Percentiles rank a stretch among this genome's conserved stretches.
Conservation (phyloP, 805 yeast species). For the Candida cerambycidarum region DNA sequence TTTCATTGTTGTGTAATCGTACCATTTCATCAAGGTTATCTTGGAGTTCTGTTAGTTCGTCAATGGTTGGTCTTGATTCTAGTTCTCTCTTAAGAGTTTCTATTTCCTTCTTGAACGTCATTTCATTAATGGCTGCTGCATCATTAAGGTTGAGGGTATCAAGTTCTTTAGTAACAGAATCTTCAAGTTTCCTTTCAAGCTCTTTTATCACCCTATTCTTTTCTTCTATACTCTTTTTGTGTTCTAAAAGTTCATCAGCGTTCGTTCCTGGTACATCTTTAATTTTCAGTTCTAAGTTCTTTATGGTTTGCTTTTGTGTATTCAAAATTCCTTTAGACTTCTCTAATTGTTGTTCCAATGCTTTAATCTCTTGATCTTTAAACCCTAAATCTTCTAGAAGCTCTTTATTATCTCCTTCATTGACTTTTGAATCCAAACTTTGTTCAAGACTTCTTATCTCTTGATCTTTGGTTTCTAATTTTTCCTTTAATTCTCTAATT, state of each 20-base stretch:
- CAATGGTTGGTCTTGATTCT: slow-evolving; percentile 39
- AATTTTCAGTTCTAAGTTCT: slow-evolving; percentile 3
- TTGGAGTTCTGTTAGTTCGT: slow-evolving; percentile 45
- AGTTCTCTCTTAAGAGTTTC: slow-evolving; percentile 32
- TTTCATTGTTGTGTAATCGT: slow-evolving; percentile 34
- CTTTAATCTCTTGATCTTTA: slow-evolving; percentile 17
- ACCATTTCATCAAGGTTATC: slow-evolving; percentile 44
- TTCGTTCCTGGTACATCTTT: neutral
- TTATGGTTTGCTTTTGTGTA: slow-evolving; percentile 14
- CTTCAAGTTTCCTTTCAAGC: slow-evolving; percentile 14
- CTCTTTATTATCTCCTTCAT: neutral
- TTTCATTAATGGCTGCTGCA: slow-evolving; percentile 14
- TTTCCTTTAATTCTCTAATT: slow-evolving; percentile 19
- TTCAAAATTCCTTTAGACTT: slow-evolving; percentile 10
- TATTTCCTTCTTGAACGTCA: slow-evolving; percentile 18
- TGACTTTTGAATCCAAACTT: slow-evolving; percentile 8
- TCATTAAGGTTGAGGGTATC: slow-evolving; percentile 15
- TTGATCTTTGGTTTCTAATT: slow-evolving; percentile 9
- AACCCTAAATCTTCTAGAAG: slow-evolving; percentile 10
- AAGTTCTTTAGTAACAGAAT: slow-evolving; percentile 12
- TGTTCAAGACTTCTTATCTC: slow-evolving; percentile 9
- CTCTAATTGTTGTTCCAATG: slow-evolving; percentile 16
- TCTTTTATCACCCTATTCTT: slow-evolving; percentile 11
- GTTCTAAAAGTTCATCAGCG: neutral
- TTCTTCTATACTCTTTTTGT: slow-evolving; percentile 1